phyloP scores from a whole-genome alignment of 192 early-diverging fungal genomes.

The Pilaira anomala region DNA sequence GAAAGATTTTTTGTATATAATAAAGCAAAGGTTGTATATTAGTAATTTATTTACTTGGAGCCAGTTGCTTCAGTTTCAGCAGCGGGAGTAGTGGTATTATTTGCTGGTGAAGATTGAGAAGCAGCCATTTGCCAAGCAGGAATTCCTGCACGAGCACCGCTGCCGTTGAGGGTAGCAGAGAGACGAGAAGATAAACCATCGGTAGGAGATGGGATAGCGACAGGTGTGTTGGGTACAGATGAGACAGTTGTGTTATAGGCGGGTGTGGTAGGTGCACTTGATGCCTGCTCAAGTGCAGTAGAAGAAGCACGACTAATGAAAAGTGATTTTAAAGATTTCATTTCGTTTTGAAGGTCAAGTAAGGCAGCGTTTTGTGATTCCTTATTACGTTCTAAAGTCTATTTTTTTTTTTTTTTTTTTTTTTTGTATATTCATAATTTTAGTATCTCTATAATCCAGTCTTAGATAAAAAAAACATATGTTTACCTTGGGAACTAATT shows the following conservation, averaged over 20 bases:
- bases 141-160: constrained; percentile 20
- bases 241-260: constrained; percentile 37
- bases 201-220: background rate
- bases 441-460: background rate
- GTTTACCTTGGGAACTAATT: constrained; percentile 73
- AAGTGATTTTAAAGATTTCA: constrained; percentile 91
- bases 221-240: constrained; percentile 34
- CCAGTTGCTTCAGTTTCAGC: background rate
- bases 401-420: background rate
- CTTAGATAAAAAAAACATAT: background rate
- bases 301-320: constrained; percentile 67
- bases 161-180: constrained; percentile 13
- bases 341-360: constrained; percentile 85
- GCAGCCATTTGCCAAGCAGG: constrained; percentile 71
- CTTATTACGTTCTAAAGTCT: constrained; percentile 73
- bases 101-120: constrained; percentile 7
- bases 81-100: background rate
- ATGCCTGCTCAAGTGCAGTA: constrained; percentile 12
- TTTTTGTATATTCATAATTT: background rate
- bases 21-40: too few species aligned
- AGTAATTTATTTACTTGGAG: too few species aligned
- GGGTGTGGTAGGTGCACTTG: constrained; percentile 38
- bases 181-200: constrained; percentile 23
- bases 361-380: constrained; percentile 65
- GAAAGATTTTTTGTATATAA: too few species aligned